Conservation (phyloP, 2,329 filamentous ascomycete genomes). For the Botrytis paeoniae region DNA sequence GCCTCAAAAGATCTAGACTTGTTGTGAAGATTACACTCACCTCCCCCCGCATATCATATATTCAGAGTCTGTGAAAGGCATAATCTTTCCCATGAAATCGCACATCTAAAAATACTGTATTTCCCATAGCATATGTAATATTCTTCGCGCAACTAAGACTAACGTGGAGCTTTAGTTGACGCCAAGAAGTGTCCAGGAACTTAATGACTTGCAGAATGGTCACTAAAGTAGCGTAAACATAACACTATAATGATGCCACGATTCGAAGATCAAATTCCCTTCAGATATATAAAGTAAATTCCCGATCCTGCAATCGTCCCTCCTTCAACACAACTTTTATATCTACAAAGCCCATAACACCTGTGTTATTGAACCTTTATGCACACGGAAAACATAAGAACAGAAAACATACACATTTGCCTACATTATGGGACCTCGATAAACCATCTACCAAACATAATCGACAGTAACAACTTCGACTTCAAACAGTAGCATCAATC, state of each 20-base stretch:
- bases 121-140: background rate
- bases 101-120: no score
- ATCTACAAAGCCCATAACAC: background rate
- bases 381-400: background rate
- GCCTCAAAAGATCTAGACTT: background rate
- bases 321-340: background rate
- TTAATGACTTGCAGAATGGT: background rate
- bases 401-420: background rate
- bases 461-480: background rate
- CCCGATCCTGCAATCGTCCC: background rate
- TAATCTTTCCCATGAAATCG: no score
- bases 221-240: background rate
- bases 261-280: background rate
- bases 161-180: background rate
- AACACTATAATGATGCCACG: background rate
- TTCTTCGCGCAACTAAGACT: background rate
- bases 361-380: background rate
- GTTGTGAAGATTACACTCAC: background rate
- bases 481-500: slow-evolving; percentile 5
- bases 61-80: no score
- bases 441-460: background rate
- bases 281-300: background rate
- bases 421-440: background rate
- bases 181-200: background rate
- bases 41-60: background rate